These are phyloP conservation scores for Sanguinoderma infundibulare DNA, from an alignment of 1,284 basidiomycete species.

Conservation along the genomic window DNA sequence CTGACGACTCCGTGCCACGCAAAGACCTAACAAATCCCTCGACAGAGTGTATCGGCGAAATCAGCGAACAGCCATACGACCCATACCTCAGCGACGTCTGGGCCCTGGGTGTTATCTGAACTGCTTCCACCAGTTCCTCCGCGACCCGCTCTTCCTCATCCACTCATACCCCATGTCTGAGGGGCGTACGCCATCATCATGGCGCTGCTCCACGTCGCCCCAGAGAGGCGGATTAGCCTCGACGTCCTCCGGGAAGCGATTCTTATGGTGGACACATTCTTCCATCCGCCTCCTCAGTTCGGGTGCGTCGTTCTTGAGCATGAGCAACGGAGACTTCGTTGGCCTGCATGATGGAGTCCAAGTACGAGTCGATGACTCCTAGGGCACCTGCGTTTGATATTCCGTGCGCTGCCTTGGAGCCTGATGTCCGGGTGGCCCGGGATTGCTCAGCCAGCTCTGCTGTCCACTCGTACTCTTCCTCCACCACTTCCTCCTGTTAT, in stretches of 20 bases:
- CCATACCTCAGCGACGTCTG: conserved; percentile 86
- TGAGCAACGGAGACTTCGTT: not conserved
- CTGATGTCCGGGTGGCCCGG: not conserved
- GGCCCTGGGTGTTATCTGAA: conserved; percentile 65
- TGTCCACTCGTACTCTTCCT: not conserved
- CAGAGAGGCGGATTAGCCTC: conserved; percentile 58
- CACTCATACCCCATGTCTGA: conserved; percentile 76
- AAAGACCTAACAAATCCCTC: not conserved
- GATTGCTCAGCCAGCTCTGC: not conserved
- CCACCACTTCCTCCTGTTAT: not conserved
- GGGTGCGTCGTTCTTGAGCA: not conserved
- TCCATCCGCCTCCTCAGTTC: not conserved
- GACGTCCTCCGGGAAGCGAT: conserved; percentile 53
- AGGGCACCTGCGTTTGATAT: not conserved
- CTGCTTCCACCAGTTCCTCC: conserved; percentile 52
- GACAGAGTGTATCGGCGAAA: conserved; percentile 32
- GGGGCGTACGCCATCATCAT: conserved; percentile 61
- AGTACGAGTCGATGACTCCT: not conserved
- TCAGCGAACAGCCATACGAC: conserved; percentile 51
- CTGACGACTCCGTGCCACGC: not conserved
- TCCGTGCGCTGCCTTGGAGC: not conserved
- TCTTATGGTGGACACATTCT: conserved; percentile 22
- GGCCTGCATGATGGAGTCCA: not conserved
- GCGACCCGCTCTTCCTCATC: conserved; percentile 75
- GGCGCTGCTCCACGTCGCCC: conserved; percentile 56